Base-by-base conservation (phyloP, 2,329 filamentous ascomycete species). In the Hymenoscyphus albidus region DNA sequence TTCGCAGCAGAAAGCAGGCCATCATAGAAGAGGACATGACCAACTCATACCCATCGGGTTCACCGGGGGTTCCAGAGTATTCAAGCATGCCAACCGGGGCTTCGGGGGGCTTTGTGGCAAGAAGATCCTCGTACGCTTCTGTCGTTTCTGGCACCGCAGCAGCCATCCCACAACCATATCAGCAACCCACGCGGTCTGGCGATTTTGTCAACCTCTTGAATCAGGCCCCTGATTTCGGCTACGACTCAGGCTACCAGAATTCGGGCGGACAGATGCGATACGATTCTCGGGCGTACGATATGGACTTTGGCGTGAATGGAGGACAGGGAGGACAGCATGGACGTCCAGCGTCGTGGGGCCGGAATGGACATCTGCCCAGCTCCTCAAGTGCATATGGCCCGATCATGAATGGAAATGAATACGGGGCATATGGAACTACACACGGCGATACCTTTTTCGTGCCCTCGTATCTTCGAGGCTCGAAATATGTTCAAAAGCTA, bases 381-480 rank as follows among this genome's bases (percentile, higher is more conserved):
- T 73, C 73, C 62, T 76, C 74, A 22, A 72, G 72, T 65, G 74
- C 74, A 42, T 76, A 74, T 66, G 71, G 69, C 9, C 55, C 69
- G 55, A 69, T 76, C 18, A 67, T 70, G 58, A 73, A 74, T 65
- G 72, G 72, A 6, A 57, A 70, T 62, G 70, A 70, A 10, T 69
- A 72, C 55, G 62, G 62, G 16, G 67, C 65, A n/a, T 60, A 66
- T 44, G 69, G 69, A 31, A 65, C 62, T 48, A 66, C 62, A 13
- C 58, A 69, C 65, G 62, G 58, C 12, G 76, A 81, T 64, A 72
- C 77, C 64, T 94, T 94, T 80, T 93, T 97, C 76, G 83, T 88
- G 12, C 94, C 94, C 0, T 93, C 92, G 5, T 97, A 97, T 77
- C 83, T 98, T 56, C 82, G 83, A 70, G 86, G 86, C 48, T 94